Conservation (phyloP, 306 rosid species). For the Fagus crenata region DNA sequence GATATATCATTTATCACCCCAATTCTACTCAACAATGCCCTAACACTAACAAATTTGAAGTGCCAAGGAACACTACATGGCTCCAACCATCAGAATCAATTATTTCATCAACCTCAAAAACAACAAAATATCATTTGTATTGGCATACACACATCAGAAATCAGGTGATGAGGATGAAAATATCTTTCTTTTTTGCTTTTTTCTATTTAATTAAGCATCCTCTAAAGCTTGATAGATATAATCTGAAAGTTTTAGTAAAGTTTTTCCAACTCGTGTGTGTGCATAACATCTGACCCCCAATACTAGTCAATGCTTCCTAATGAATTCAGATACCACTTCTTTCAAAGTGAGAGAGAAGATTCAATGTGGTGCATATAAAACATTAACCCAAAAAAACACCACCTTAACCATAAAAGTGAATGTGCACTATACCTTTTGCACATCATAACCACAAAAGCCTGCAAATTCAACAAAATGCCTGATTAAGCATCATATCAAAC, state of each 20-base stretch:
- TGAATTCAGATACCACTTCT: not conserved
- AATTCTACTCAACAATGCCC: not conserved
- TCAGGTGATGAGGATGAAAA: not conserved
- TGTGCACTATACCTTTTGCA: slow-evolving; percentile 31
- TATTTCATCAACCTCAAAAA: not conserved
- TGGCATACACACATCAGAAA: not conserved
- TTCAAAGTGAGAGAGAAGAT: not conserved
- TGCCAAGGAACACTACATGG: not conserved
- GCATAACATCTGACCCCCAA: not conserved
- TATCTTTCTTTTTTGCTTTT: not conserved
- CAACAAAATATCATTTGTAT: not conserved
- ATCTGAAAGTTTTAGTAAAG: not conserved
- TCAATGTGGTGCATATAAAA: not conserved
- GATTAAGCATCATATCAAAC: slow-evolving; percentile 10
- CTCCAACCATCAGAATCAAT: not conserved
- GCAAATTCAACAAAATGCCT: slow-evolving; percentile 21
- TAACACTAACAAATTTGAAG: not conserved
- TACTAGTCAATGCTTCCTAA: not conserved
- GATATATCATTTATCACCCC: not conserved
- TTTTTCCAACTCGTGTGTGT: not conserved
- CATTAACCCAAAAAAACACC: not conserved
- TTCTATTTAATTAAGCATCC: not conserved
- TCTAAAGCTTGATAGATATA: not conserved
- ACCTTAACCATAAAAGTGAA: slow-evolving; percentile 12
- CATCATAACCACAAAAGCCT: slow-evolving; percentile 46